Evolutionary conservation across 352 stramenopile genomes (phyloP), one percentile per base, ranked within the genome.

Genomic region (Phytophthora constricta): DNA sequence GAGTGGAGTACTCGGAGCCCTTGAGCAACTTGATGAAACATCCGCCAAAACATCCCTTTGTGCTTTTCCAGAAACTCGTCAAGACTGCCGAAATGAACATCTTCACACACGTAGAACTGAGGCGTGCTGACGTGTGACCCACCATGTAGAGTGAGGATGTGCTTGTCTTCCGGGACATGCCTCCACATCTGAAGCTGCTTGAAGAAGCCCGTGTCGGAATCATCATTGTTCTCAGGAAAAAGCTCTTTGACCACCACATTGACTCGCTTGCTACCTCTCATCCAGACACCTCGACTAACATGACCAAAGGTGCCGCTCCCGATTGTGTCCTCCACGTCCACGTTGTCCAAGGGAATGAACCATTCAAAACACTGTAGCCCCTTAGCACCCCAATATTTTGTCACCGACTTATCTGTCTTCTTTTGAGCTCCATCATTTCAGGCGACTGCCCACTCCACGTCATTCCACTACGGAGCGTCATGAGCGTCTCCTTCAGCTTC

Each of bases 131-230:
- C 59, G 31, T 80, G 72, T 14, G 62, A 75, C 1, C 64, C 72
- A n/a, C 72, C 72, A 45, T 70, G 70, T 20, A 80, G 46, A 16
- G 66, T 19, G 13, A 81, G 19, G 19, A 81, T 53, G 42, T 81
- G 51, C 22, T 59, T 58, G 25, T 81, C 64, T 5, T 69, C 45
- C 10, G 46, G 20, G n/a, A 81, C 39, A 8, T 42, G n/a, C 17
- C 37, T 54, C 73, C 73, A 81, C 26, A 72, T 56, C 26, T 53
- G 19, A 17, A 76, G 51, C n/a, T 81, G 68, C n/a, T n/a, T 56
- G 23, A 67, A 51, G 25, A 75, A 74, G 5, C 3, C 3, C 23
- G 49, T 58, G 17, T 51, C 37, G 3, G 25, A n/a, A 20, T 28
- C 37, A 2, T 45, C 8, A 1, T 13, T 16, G n/a, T 20, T 42